Percentiles rank a stretch among this genome's conserved stretches.
These are phyloP conservation scores for Omphalea diandra DNA, from an alignment of 441 rosid species.

Conservation along the genomic window DNA sequence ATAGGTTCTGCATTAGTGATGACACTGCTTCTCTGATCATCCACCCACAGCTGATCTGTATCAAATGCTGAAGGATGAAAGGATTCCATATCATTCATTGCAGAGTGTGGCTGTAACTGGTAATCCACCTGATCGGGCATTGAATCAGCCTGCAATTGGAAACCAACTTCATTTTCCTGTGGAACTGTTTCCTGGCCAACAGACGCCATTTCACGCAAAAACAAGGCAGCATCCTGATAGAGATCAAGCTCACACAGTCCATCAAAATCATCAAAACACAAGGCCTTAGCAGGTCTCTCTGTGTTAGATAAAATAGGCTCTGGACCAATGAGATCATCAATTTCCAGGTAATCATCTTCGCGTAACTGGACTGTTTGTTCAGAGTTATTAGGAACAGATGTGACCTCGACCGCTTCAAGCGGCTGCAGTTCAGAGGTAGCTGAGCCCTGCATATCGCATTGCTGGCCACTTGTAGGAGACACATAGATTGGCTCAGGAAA, in stretches of 20 bases:
- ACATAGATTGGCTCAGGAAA: conserved; percentile 25
- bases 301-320: conserved; percentile 31
- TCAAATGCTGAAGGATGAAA: conserved; percentile 28
- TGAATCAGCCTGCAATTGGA: conserved; percentile 26
- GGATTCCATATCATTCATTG: conserved; percentile 22
- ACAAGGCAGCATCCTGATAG: conserved; percentile 61
- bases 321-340: conserved; percentile 63
- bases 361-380: conserved; percentile 23
- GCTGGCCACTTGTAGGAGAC: conserved; percentile 26
- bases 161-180: conserved; percentile 28
- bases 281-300: conserved; percentile 36
- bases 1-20: conserved; percentile 30
- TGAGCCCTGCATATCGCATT: conserved; percentile 27
- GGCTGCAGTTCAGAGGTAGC: conserved; percentile 36
- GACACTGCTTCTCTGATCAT: conserved; percentile 34
- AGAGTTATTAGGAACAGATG: conserved; percentile 30
- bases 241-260: conserved; percentile 51
- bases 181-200: conserved; percentile 35
- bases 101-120: conserved; percentile 23
- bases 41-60: conserved; percentile 42
- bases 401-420: conserved; percentile 40
- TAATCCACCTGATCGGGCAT: conserved; percentile 21
- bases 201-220: conserved; percentile 50
- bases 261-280: conserved; percentile 38
- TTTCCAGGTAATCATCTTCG: conserved; percentile 78